phyloP scores from a whole-genome alignment of 2,329 filamentous ascomycete species.

The Phoma sp. region DNA sequence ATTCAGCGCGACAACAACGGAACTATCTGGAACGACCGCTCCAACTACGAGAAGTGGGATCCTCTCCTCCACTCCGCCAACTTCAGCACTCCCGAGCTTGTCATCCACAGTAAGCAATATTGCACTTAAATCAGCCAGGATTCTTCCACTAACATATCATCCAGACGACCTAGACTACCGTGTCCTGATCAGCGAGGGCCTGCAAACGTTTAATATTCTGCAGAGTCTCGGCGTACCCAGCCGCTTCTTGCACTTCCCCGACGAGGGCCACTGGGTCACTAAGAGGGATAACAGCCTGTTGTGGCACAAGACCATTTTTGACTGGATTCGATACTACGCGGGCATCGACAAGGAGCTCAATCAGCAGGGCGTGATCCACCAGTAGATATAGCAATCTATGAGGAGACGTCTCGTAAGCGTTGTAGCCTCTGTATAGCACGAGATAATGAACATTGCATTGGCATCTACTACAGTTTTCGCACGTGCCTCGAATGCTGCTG shows the following conservation, averaged over 20 bases:
- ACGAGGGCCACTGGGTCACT: slow-evolving; percentile 80
- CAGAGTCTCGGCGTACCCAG: slow-evolving; percentile 78
- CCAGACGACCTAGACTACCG: slow-evolving; percentile 79
- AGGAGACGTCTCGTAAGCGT: no score
- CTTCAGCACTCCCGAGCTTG: slow-evolving; percentile 85
- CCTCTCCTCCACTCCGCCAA: slow-evolving; percentile 64
- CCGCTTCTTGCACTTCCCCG: slow-evolving; percentile 79
- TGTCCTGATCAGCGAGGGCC: slow-evolving; percentile 81
- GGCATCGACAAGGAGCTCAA: slow-evolving; percentile 39
- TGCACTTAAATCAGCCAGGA: neutral
- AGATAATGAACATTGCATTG: no score
- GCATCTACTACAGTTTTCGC: no score
- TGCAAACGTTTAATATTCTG: slow-evolving; percentile 84
- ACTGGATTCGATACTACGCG: slow-evolving; percentile 45
- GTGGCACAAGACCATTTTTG: slow-evolving; percentile 70
- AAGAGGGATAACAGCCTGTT: slow-evolving; percentile 88
- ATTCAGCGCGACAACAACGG: slow-evolving; percentile 54
- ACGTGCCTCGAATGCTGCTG: no score
- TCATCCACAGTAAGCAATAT: slow-evolving; percentile 67
- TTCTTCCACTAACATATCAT: neutral
- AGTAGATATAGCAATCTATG: slow-evolving; percentile 19
- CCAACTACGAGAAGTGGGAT: slow-evolving; percentile 64
- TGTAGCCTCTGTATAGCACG: no score
- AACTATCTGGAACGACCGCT: slow-evolving; percentile 46
- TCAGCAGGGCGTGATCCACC: slow-evolving; percentile 40